phyloP scores from a whole-genome alignment of 768 basidiomycete genomes.

The Agrocybe praecox region DNA sequence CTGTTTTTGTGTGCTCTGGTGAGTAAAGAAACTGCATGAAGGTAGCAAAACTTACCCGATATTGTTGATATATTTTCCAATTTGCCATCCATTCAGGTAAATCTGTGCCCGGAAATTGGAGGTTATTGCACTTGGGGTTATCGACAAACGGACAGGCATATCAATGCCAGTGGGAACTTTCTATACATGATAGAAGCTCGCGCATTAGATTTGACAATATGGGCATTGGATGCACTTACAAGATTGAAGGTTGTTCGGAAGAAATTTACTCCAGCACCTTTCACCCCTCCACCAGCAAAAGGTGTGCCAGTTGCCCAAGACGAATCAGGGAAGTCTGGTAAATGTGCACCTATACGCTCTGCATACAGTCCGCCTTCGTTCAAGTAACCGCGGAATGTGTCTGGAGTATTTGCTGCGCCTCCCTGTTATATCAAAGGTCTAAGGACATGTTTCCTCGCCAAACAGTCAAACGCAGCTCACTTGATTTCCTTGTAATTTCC shows the following conservation, averaged over 20 bases:
- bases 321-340: constrained; percentile 68
- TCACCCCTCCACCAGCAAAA: constrained; percentile 60
- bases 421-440: constrained; percentile 6
- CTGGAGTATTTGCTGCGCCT: constrained; percentile 23
- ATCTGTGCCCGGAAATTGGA: constrained; percentile 54
- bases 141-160: constrained; percentile 45
- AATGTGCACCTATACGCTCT: constrained; percentile 71
- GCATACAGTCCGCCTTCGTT: constrained; percentile 74
- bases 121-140: constrained; percentile 42
- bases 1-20: background rate
- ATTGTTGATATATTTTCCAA: constrained; percentile 57
- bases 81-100: constrained; percentile 54
- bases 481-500: constrained; percentile 77
- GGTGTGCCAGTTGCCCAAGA: constrained; percentile 55
- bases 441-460: background rate
- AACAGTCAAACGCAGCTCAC: constrained; percentile 42
- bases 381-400: constrained; percentile 45
- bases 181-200: constrained; percentile 22
- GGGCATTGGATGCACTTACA: constrained; percentile 17
- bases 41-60: constrained; percentile 36
- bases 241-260: constrained; percentile 76
- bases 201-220: background rate
- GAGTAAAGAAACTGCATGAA: too few species aligned
- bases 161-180: constrained; percentile 41
- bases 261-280: constrained; percentile 74